Evolutionary conservation across 2,329 filamentous ascomycete species (phyloP), one percentile per base, ranked within the genome.

Genomic region (Arthrobotrys pseudoclavata): DNA sequence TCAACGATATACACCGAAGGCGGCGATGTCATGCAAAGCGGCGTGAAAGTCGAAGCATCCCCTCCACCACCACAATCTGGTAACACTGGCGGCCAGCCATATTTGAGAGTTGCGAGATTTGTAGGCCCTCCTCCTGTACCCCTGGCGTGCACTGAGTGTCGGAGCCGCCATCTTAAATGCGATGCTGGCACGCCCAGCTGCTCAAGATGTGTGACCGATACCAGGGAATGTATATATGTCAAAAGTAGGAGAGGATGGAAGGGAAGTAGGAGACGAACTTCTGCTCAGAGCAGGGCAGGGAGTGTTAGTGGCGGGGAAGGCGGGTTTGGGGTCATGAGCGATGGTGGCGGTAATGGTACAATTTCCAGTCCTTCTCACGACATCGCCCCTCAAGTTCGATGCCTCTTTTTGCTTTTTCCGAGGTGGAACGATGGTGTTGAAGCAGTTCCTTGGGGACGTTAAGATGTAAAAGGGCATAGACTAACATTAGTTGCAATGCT

Each of bases 91-190:
- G 52, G 47, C 45, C 79, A 80, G 50, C 80, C 76, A 31, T 81
- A 81, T 70, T 79, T 81, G 29, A 80, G 80, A 60, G 80, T 81
- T 24, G 80, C 80, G 31, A 71, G 80, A 71, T 81, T 81, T 70
- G 80, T 81, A 50, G 80, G 80, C 15, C 80, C 81, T 61, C 80
- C 81, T 61, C 81, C 81, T 40, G 81, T 81, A 15, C 79, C 83
- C 1, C 79, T 86, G 64, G 87, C 87, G 13, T 88, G 87, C 80
- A 84, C 87, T 9, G 85, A 85, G 29, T 88, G 87, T 74, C 84
- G 87, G 20, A 85, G 83, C 22, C 83, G 86, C 37, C 87, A 88
- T 81, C 81, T 88, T 40, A 87, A 87, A 79, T 88, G 87, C 80
- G 86, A 88, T 80, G 86, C 85, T 12, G 84, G 84, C 31, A 84